Evolutionary conservation across 108 stramenopile genomes (phyloP), one percentile per base, ranked within the genome.

Genomic region (Skeletonema menzelii): DNA sequence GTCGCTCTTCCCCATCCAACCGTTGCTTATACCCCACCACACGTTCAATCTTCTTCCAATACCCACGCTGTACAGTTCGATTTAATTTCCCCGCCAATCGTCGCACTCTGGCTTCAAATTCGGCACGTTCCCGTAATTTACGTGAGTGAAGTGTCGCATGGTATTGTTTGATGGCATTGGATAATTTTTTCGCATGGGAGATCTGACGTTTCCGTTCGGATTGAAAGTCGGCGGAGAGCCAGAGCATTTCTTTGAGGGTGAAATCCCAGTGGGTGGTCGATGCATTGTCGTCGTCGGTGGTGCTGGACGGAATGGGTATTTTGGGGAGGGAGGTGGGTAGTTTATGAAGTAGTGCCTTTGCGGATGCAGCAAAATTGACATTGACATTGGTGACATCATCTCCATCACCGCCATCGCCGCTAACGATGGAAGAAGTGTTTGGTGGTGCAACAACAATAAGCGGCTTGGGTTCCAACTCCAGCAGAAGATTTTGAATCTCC

Each of bases 211-310:
- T 88, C 14, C 93, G 88, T 82, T 95, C 93, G n/a, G 83, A 80
- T 40, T 79, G 69, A 78, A 89, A 95, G 69, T 95, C 93, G 35
- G 91, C 84, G 10, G 86, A 87, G 19, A 94, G 84, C 83, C 85
- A 87, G 30, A 68, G 63, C 59, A 85, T 67, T 77, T 87, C 86
- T 70, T 95, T 95, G 73, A 90, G 79, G 44, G 89, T 71, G 83
- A 84, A 95, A 66, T 92, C 91, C 86, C 88, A 88, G 63, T 95
- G 93, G 35, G 79, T 82, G 69, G 91, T 89, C n/a, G n/a, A n/a
- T n/a, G n/a, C n/a, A 14, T 76, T 73, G 63, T 89, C 86, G 63
- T 89, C 86, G 60, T 80, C 77, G 31, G 37, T 26, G 76, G 27
- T 34, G 37, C 59, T 73, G 47, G 63, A 55, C n/a, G 49, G 14